These are phyloP conservation scores for Psilocybe azurescens DNA, from an alignment of 768 basidiomycete genomes.

Conservation along the genomic window DNA sequence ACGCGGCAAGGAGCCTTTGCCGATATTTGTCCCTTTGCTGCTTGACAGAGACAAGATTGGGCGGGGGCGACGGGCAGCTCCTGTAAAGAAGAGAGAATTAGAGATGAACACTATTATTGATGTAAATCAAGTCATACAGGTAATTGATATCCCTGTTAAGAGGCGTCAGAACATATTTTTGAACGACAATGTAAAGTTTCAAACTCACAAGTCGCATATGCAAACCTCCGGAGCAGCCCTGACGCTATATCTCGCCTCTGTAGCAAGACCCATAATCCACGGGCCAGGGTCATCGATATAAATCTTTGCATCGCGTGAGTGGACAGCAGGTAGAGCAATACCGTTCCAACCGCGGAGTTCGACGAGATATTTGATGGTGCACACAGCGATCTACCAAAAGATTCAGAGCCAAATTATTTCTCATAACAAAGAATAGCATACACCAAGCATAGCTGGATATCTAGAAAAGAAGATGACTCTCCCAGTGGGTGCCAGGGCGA, in stretches of 20 bases:
- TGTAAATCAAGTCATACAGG: conserved; percentile 49
- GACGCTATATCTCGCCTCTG: conserved; percentile 82
- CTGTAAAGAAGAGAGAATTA: conserved; percentile 36
- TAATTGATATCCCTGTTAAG: conserved; percentile 77
- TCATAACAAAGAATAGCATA: conserved; percentile 34
- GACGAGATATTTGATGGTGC: conserved; percentile 88
- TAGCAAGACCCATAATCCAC: conserved; percentile 92
- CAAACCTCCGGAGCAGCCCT: conserved; percentile 82
- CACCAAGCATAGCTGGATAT: conserved; percentile 91
- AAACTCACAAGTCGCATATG: conserved; percentile 80
- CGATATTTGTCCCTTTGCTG: conserved; percentile 84
- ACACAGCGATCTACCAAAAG: conserved; percentile 73
- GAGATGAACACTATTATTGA: background rate
- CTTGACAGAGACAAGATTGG: conserved; percentile 74
- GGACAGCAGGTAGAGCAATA: conserved; percentile 80
- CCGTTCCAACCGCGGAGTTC: conserved; percentile 95
- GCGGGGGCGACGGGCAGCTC: conserved; percentile 81
- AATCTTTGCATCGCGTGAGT: conserved; percentile 89
- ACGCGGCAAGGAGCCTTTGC: conserved; percentile 74
- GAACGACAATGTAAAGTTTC: background rate
- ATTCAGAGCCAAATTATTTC: background rate
- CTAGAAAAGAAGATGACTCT: conserved; percentile 87
- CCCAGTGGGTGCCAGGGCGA: conserved; percentile 87
- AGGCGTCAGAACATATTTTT: conserved; percentile 1
- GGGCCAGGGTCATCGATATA: conserved; percentile 97